Evolutionary conservation across 164 flowering plant species (phyloP).

Genomic region (Paratinospora sagittata): DNA sequence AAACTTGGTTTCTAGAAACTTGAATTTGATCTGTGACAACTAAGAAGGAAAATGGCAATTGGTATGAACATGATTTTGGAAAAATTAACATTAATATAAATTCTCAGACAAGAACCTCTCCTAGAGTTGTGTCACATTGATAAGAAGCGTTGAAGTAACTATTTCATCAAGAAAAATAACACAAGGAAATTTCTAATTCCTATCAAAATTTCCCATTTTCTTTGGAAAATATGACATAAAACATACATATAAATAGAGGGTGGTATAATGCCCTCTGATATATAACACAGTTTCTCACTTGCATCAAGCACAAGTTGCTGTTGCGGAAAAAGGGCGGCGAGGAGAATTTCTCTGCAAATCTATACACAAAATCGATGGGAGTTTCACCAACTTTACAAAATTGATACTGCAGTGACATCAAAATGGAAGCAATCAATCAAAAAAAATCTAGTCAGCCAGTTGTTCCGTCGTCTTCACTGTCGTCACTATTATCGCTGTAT

Average conservation of each 20-base stretch:
- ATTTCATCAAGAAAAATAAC: too few relatives aligned
- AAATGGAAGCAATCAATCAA: background rate
- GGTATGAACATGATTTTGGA: too few relatives aligned
- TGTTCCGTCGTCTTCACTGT: slow-evolving; percentile 56
- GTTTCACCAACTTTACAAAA: slow-evolving; percentile 9
- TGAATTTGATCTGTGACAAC: too few relatives aligned
- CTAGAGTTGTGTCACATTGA: too few relatives aligned
- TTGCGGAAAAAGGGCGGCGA: background rate
- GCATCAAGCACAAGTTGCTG: background rate
- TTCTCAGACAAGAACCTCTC: too few relatives aligned
- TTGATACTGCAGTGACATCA: background rate
- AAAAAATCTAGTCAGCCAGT: slow-evolving; percentile 28
- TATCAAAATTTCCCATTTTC: background rate
- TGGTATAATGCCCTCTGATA: background rate
- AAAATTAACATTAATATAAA: too few relatives aligned
- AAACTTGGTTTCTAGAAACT: too few relatives aligned
- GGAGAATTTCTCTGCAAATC: background rate
- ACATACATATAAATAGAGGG: background rate
- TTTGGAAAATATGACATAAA: background rate
- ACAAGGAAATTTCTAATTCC: too few relatives aligned
- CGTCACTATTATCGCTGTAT: slow-evolving; percentile 85
- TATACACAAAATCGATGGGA: background rate
- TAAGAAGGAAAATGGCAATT: too few relatives aligned
- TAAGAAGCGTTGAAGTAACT: too few relatives aligned
- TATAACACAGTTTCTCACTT: slow-evolving; percentile 1